Percentiles rank a stretch among this genome's conserved stretches.
These are phyloP conservation scores for Myriangium duriaei DNA, from an alignment of 2,329 filamentous ascomycete species.

Conservation along the genomic window DNA sequence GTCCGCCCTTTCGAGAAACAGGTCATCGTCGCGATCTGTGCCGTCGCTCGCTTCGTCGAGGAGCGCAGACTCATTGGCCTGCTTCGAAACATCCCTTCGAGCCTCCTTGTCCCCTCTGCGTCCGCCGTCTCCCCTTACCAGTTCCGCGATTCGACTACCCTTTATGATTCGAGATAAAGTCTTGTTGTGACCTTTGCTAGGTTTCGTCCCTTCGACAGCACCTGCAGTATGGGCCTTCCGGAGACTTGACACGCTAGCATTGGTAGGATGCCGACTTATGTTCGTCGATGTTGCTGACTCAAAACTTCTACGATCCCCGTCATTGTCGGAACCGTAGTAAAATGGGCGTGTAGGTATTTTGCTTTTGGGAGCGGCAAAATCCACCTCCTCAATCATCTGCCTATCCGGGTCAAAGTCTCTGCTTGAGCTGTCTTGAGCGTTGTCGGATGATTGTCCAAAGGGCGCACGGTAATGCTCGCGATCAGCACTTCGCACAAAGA, in stretches of 20 bases:
- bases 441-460: too few relatives aligned
- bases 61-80: slow-evolving; percentile 32
- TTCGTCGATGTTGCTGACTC: slow-evolving; percentile 26
- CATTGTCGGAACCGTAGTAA: neutral
- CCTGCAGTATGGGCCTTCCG: slow-evolving; percentile 27
- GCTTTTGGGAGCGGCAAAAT: neutral
- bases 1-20: slow-evolving; percentile 10
- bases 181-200: slow-evolving; percentile 16
- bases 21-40: slow-evolving; percentile 23
- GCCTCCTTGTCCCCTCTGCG: slow-evolving; percentile 50
- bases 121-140: slow-evolving; percentile 53
- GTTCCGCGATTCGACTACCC: slow-evolving; percentile 58
- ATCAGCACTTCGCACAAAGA: too few relatives aligned
- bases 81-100: slow-evolving; percentile 39
- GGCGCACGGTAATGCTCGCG: too few relatives aligned
- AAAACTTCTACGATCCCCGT: slow-evolving; percentile 12
- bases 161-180: slow-evolving; percentile 61
- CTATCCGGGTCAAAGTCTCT: neutral
- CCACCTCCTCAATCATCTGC: neutral
- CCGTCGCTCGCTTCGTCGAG: slow-evolving; percentile 1
- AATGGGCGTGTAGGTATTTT: neutral
- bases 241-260: slow-evolving; percentile 34
- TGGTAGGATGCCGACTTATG: slow-evolving; percentile 23
- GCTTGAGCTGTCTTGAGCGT: too few relatives aligned
- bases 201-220: slow-evolving; percentile 7